These are phyloP conservation scores for Colletotrichum lupini DNA, from an alignment of 2,329 filamentous ascomycete species.

Conservation along the genomic window DNA sequence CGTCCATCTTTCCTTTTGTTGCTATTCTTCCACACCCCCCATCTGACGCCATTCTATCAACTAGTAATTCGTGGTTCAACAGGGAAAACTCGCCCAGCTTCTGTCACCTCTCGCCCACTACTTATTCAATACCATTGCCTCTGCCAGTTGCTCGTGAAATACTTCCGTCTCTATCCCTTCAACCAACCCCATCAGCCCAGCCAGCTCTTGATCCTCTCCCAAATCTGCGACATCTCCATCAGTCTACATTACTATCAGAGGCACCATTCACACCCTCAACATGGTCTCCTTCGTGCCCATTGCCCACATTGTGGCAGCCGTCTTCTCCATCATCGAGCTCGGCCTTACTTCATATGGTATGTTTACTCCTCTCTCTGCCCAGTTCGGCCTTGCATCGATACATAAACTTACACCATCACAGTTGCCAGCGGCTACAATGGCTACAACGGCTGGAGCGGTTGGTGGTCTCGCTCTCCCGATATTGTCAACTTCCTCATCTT, in stretches of 20 bases:
- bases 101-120: constrained; percentile 18
- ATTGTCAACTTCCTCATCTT: constrained; percentile 84
- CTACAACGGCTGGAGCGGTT: constrained; percentile 35
- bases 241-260: neutral
- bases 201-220: too few relatives aligned
- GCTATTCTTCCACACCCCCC: neutral
- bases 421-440: constrained; percentile 62
- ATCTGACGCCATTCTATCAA: constrained; percentile 26
- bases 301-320: constrained; percentile 69
- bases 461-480: constrained; percentile 54
- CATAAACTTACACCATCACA: constrained; percentile 43
- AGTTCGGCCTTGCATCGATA: neutral
- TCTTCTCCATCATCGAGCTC: constrained; percentile 80
- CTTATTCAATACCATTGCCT: constrained; percentile 28
- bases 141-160: neutral
- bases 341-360: constrained; percentile 79
- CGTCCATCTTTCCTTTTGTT: neutral
- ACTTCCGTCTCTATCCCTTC: neutral
- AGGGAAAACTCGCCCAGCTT: neutral
- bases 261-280: neutral
- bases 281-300: constrained; percentile 32
- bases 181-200: neutral
- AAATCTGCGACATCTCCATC: neutral
- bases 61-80: neutral
- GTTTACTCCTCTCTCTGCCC: neutral